phyloP scores from a whole-genome alignment of 2,329 filamentous ascomycete genomes.

The Fusarium transvaalense region DNA sequence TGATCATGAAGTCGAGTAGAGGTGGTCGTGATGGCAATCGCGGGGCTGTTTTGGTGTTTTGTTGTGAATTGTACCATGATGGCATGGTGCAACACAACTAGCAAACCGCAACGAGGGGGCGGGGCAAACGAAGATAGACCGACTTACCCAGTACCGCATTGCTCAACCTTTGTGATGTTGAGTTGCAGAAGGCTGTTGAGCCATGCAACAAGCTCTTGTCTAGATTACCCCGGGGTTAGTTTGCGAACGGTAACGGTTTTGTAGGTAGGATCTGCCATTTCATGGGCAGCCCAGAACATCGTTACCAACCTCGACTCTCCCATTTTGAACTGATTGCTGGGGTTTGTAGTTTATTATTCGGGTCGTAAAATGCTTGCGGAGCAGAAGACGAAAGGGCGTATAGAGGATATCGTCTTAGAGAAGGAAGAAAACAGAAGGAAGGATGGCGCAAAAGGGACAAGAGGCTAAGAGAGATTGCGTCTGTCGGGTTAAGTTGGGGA shows the following conservation, averaged over 20 bases:
- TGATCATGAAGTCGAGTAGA: background rate
- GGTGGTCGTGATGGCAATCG: constrained; percentile 17
- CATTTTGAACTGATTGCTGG: constrained; percentile 55
- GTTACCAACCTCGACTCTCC: constrained; percentile 61
- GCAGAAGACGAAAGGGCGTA: background rate
- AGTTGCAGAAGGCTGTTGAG: constrained; percentile 97
- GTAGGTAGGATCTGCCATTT: constrained; percentile 4
- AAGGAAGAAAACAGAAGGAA: constrained; percentile 10
- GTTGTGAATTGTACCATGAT: constrained; percentile 34
- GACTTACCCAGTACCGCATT: constrained; percentile 93
- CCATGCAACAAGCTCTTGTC: constrained; percentile 97
- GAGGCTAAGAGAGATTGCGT: constrained; percentile 42
- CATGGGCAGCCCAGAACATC: constrained; percentile 6
- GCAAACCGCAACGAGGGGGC: constrained; percentile 43
- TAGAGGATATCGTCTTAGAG: constrained; percentile 15
- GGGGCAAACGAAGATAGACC: constrained; percentile 52
- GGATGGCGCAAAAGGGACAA: constrained; percentile 22
- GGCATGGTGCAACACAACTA: constrained; percentile 37
- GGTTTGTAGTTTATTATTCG: constrained; percentile 30
- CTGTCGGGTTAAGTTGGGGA: constrained; percentile 43
- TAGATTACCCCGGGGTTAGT: constrained; percentile 57
- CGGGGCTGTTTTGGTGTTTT: constrained; percentile 32
- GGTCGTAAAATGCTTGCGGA: constrained; percentile 12
- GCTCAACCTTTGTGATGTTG: constrained; percentile 98
- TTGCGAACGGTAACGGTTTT: constrained; percentile 1